These are phyloP conservation scores for Orobanche coerulescens DNA, from an alignment of 257 asterid genomes.

Conservation along the genomic window DNA sequence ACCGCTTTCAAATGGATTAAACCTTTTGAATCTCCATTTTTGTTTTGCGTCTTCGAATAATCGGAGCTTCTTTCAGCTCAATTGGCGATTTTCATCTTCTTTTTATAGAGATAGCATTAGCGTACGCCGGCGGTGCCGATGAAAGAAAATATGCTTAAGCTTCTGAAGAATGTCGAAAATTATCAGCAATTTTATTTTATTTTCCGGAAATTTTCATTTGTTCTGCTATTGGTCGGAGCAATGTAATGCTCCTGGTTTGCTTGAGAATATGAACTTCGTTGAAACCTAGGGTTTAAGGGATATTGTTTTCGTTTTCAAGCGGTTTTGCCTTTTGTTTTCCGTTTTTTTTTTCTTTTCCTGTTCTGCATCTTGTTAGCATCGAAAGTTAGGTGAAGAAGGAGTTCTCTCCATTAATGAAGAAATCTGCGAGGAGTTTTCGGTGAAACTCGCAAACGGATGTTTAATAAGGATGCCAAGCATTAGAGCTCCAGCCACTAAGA, in stretches of 20 bases:
- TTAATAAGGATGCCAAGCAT: slow-evolving; percentile 61
- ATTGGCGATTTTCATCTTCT: not conserved
- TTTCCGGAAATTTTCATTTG: not conserved
- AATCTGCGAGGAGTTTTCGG: slow-evolving; percentile 7
- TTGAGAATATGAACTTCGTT: not conserved
- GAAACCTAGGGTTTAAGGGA: slow-evolving; percentile 7
- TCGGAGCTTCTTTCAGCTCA: slow-evolving; percentile 25
- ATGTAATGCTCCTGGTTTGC: not conserved
- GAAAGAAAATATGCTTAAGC: not conserved
- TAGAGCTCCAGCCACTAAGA: slow-evolving; percentile 69
- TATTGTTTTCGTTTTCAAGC: slow-evolving; percentile 5
- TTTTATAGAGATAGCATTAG: not conserved
- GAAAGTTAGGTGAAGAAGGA: slow-evolving; percentile 1
- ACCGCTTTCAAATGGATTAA: not conserved
- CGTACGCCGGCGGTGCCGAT: not conserved
- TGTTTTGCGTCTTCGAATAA: not conserved
- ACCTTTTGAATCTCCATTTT: not conserved
- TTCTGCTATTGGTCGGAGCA: not conserved
- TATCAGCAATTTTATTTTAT: not conserved
- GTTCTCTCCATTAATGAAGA: slow-evolving; percentile 13
- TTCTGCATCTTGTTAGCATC: too few relatives aligned
- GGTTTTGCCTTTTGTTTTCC: not conserved
- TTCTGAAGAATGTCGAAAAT: not conserved
- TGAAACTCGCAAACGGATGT: slow-evolving; percentile 39
- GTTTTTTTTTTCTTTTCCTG: not conserved